Base-by-base conservation (phyloP, 140 eudicot species). In the Bidens hawaiensis region DNA sequence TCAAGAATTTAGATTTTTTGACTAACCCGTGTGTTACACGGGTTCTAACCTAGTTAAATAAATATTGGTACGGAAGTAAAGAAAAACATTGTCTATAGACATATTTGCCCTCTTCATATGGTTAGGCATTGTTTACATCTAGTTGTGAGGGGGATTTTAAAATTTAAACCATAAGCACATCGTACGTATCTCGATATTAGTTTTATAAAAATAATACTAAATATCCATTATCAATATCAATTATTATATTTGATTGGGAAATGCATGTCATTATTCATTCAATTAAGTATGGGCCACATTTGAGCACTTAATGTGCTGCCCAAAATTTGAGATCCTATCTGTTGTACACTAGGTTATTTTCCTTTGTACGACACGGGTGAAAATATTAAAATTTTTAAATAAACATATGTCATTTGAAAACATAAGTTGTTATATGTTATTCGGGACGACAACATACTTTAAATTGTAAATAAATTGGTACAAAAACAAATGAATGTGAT, bases 301-400 rank as follows among this genome's bases (percentile, higher is more conserved):
- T 71, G 76, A 40, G 65, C 71, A 63, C 58, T 71, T 52, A 71
- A 26, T 63, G 58, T 71, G 65, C 64, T 21, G 65, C 59, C 56
- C 71, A 41, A 30, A 71, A 19, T 62, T 71, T 52, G 12, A 71
- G 76, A 52, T 52, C 52, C 58, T 61, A 17, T 14, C 50, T 70
- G 36, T 18, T 36, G 23, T 48, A 25, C 45, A 36, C 5, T 16
- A 46, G 36, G 25, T n/a, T n/a, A n/a, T n/a, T n/a, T n/a, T n/a
- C n/a, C n/a, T n/a, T n/a, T n/a, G n/a, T n/a, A n/a, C n/a, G n/a
- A n/a, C n/a, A n/a, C n/a, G n/a, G n/a, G n/a, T n/a, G n/a, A n/a
- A n/a, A n/a, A n/a, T n/a, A n/a, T n/a, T n/a, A n/a, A n/a, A n/a
- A n/a, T n/a, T n/a, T n/a, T n/a, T n/a, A n/a, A n/a, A n/a, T n/a